Base-by-base conservation (phyloP, 805 yeast species). In the Saccharomycopsis guyanensis region DNA sequence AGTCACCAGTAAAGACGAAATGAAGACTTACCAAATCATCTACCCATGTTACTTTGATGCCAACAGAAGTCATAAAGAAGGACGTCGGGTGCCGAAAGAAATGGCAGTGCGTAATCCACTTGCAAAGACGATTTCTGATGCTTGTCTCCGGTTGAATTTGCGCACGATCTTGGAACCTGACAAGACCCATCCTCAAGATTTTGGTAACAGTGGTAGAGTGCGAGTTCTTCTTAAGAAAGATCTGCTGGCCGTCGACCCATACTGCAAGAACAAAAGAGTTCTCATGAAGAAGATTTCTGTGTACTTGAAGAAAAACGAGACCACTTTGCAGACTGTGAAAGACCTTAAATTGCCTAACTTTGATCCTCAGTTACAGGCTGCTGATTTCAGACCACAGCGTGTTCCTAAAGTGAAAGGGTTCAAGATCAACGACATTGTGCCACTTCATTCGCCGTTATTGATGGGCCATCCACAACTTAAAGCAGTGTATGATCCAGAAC, bases 191-290 rank as follows among this genome's bases (percentile, higher is more conserved):
- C 97, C 97, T 10, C 95, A 89, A 63, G 97, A 91, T 65, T 93
- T 82, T 74, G 95, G 97, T 54, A 91, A 91, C 59, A 94, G 97
- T 3, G 98, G 98, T n/a, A 74, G 97, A 57, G 89, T 93, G 31
- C 76, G 95, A 55, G 82, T 88, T 19, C 68, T 78, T 38, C 54
- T 86, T 35, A 82, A 78, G 57, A 72, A 73, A 40, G 64, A 71
- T 8, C 79, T 77, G 1, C 56, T 62, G 23, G 60, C 71, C 8
- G 68, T 65, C 12, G 59, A 61, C 15, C 56, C 59, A 23, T 43
- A 57, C 39, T 61, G 68, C 33, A 63, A 62, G 45, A 76, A 73
- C 52, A 88, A 89, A 60, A 76, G 94, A 56, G 78, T 76, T 40
- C 63, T 91, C 40, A 66, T 84, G 61, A 68, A 69, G 25, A 69